Conservation (phyloP, 73 alveolate genomes). For the Stentor coeruleus region DNA sequence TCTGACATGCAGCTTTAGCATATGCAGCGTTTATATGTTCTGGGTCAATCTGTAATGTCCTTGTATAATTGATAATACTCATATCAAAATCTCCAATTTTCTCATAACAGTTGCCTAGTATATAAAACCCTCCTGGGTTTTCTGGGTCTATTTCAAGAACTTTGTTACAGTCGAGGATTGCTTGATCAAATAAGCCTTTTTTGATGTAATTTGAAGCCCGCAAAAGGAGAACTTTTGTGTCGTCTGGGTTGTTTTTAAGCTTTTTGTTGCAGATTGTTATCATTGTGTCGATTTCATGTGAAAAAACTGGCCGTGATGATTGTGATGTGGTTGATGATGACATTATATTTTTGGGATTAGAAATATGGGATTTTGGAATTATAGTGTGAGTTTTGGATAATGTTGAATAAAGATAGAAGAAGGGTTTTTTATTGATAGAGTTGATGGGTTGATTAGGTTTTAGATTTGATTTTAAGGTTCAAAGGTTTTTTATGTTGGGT, state of each 20-base stretch:
- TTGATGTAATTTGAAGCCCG: slow-evolving; percentile 58
- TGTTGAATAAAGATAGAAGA: too few species aligned
- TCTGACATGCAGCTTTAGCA: slow-evolving; percentile 91
- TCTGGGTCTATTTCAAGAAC: slow-evolving; percentile 54
- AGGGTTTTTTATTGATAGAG: too few species aligned
- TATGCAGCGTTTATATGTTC: slow-evolving; percentile 91
- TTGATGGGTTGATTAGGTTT: too few species aligned
- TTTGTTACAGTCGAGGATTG: slow-evolving; percentile 69
- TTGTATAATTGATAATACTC: slow-evolving; percentile 79
- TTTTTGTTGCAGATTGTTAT: neutral
- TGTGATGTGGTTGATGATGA: neutral
- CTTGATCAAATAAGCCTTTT: slow-evolving; percentile 48
- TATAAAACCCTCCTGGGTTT: slow-evolving; percentile 77
- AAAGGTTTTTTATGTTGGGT: too few species aligned
- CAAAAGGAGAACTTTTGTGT: slow-evolving; percentile 50
- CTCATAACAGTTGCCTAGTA: slow-evolving; percentile 71
- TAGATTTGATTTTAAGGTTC: too few species aligned
- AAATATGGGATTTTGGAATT: neutral
- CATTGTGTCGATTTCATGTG: neutral
- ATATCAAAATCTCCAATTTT: slow-evolving; percentile 73
- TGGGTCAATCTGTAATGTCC: slow-evolving; percentile 82
- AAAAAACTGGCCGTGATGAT: neutral
- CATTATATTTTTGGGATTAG: too few species aligned
- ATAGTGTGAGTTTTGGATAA: neutral
- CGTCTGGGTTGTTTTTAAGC: neutral